Evolutionary conservation across 1,284 basidiomycete species (phyloP).

Genomic region (Boletus sp.): DNA sequence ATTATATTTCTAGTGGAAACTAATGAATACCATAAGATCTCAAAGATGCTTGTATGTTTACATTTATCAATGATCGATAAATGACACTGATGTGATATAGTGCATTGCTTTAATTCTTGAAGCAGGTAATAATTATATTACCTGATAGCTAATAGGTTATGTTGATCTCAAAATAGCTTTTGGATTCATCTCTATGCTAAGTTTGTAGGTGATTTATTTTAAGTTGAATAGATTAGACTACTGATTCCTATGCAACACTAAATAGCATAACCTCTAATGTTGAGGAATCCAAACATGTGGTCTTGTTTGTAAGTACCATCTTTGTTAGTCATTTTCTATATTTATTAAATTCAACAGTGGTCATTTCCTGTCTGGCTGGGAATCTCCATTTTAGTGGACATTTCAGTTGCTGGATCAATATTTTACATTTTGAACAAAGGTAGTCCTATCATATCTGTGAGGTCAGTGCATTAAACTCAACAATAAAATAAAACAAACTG

Average conservation of each 20-base stretch:
- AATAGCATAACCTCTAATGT: slow-evolving; percentile 1
- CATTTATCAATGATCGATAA: neutral
- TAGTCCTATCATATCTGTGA: slow-evolving; percentile 5
- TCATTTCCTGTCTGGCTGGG: slow-evolving; percentile 21
- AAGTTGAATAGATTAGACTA: neutral
- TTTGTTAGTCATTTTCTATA: neutral
- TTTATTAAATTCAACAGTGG: slow-evolving; percentile 16
- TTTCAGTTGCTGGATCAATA: slow-evolving; percentile 23
- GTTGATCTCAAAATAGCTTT: slow-evolving; percentile 18
- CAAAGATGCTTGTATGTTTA: slow-evolving; percentile 20
- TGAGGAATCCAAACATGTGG: neutral
- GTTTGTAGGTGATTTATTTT: slow-evolving; percentile 14
- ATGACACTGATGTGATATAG: slow-evolving; percentile 10
- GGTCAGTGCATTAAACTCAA: slow-evolving; percentile 8
- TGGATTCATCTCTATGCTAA: slow-evolving; percentile 38
- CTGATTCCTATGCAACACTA: neutral
- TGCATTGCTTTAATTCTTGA: slow-evolving; percentile 20
- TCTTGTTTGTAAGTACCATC: slow-evolving; percentile 3
- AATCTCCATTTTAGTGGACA: slow-evolving; percentile 19
- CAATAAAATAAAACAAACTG: neutral
- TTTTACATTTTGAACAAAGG: slow-evolving; percentile 12
- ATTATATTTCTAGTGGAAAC: slow-evolving; percentile 14
- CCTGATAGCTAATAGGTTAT: neutral
- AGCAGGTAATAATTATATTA: slow-evolving; percentile 13
- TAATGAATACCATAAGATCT: neutral